Conservation (phyloP, 225 moss, liverwort and hornwort species). For the Asterella californica region DNA sequence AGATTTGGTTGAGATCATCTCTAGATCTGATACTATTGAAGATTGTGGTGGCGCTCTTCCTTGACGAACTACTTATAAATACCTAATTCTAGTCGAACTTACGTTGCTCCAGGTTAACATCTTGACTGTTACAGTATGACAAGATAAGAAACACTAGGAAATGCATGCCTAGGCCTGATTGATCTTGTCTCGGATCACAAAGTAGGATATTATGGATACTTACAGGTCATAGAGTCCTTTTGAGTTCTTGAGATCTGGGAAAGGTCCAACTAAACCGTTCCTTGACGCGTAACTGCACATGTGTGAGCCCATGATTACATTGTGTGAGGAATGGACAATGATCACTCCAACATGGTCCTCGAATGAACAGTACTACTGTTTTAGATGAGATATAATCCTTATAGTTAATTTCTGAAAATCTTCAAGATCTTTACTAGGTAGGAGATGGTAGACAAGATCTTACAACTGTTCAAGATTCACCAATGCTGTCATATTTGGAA, state of each 20-base stretch:
- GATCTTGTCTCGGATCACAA: no score
- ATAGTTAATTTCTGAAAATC: background rate
- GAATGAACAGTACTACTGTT: no score
- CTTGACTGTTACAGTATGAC: no score
- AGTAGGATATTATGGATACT: background rate
- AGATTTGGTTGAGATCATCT: no score
- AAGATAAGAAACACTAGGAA: no score
- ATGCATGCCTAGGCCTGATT: no score
- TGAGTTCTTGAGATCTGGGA: background rate
- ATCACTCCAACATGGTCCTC: background rate
- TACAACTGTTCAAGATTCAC: background rate
- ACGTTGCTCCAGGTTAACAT: no score
- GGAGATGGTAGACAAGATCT: background rate
- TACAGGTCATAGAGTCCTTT: background rate
- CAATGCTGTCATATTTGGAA: background rate
- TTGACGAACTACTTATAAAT: no score
- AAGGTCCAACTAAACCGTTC: slow-evolving; percentile 3
- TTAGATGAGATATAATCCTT: no score
- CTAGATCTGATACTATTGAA: no score
- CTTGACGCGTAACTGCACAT: background rate
- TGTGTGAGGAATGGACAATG: background rate
- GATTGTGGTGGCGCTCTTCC: no score
- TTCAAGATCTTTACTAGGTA: background rate
- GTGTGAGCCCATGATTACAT: background rate
- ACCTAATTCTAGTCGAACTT: no score